Evolutionary conservation across 495 filamentous ascomycete genomes (phyloP), one percentile per base, ranked within the genome.

Genomic region (Aspergillus wentii): DNA sequence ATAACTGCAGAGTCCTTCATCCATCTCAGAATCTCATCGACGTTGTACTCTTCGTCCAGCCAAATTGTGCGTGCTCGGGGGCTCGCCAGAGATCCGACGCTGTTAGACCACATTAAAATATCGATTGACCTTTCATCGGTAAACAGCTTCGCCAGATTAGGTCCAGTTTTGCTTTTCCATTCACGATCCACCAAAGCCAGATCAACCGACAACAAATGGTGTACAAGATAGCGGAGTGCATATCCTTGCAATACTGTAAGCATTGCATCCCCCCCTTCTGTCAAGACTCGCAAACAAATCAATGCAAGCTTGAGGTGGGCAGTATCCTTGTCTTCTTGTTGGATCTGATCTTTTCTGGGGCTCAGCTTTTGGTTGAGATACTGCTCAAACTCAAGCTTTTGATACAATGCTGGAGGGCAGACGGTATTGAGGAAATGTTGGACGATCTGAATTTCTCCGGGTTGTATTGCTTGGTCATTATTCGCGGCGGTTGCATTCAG

Each of bases 51-150:
- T 6, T 34, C 23, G 20, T 23, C n/a, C 1, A 42, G 8, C 40
- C 40, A 42, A 17, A 8, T n/a, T n/a, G 6, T 15, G 30, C 19
- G 23, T 27, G 26, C 3, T 16, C 10, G 1, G 40, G 30, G 16
- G 14, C n/a, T n/a, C n/a, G n/a, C n/a, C n/a, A n/a, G n/a, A n/a
- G n/a, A n/a, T n/a, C n/a, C 14, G 2, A 13, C 7, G 5, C 22
- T 27, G 9, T 31, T 44, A 9, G 35, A 27, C 34, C 34, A 44
- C 19, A 44, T 15, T 14, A 38, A 20, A 44, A 32, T 39, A 29
- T 44, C 41, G 9, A 44, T 44, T 10, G 27, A 19, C n/a, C 16
- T 2, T 16, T 22, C 27, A 22, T 37, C 27, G 8, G 2, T 8
- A 17, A 44, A 38, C 6, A 44, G n/a, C 15, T 29, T 38, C 23